A percentile compares a stretch with the other conserved stretches of the same genome.
These are phyloP conservation scores for Globisporangium canariense DNA, from an alignment of 352 stramenopile species.

Conservation along the genomic window DNA sequence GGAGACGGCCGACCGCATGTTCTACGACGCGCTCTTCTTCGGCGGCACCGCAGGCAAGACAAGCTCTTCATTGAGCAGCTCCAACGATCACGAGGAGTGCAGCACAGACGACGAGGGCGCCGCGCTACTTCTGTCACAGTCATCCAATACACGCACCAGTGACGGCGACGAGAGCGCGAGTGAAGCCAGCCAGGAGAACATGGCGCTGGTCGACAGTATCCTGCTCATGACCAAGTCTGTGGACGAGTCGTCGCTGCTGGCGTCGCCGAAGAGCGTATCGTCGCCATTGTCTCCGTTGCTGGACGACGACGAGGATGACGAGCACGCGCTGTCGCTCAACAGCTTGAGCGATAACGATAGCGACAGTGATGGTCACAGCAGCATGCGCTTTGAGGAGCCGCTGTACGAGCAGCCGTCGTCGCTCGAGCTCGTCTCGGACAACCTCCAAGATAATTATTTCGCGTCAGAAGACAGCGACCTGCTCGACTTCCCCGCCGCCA, in stretches of 20 bases:
- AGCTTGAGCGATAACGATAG: conserved; percentile 21
- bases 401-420: conserved; percentile 31
- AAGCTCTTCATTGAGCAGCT: neutral
- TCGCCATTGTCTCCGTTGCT: conserved; percentile 45
- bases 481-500: conserved; percentile 48
- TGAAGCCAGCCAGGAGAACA: conserved; percentile 42
- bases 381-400: conserved; percentile 20
- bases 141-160: neutral
- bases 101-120: conserved; percentile 13
- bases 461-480: conserved; percentile 63
- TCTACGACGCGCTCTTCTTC: conserved; percentile 35
- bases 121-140: neutral
- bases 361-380: conserved; percentile 27
- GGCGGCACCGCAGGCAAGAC: conserved; percentile 7
- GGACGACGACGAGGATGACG: conserved; percentile 46
- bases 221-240: conserved; percentile 74
- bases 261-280: conserved; percentile 61
- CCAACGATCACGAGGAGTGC: neutral
- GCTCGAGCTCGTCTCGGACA: conserved; percentile 74
- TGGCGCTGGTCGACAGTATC: conserved; percentile 72
- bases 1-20: conserved; percentile 27
- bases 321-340: conserved; percentile 18
- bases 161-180: neutral
- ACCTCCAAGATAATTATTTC: conserved; percentile 69
- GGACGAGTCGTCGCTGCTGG: conserved; percentile 48